Conservation (phyloP, 176 grass and related monocot species). For the Tillandsia fasciculata region DNA sequence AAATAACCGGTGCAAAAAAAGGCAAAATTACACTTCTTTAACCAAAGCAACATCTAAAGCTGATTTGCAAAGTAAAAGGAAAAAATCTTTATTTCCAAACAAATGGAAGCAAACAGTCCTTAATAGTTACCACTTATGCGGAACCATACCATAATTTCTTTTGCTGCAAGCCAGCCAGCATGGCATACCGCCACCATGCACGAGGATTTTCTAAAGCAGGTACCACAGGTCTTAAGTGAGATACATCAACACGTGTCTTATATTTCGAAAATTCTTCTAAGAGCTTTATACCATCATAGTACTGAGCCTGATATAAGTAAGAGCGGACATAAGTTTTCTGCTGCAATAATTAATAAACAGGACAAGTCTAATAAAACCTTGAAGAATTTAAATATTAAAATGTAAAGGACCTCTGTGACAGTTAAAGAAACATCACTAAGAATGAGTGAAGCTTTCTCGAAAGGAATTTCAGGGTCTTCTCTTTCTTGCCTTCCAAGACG, state of each 20-base stretch:
- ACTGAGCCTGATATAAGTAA: constrained; percentile 67
- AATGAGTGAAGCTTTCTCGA: constrained; percentile 84
- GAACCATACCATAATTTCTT: constrained; percentile 73
- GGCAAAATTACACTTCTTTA: neutral
- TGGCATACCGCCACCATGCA: constrained; percentile 92
- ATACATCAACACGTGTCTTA: constrained; percentile 82
- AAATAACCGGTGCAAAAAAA: neutral
- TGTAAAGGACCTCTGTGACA: constrained; percentile 58
- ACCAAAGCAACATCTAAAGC: neutral
- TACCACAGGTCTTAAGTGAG: constrained; percentile 84
- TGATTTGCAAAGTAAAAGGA: neutral
- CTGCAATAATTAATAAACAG: neutral
- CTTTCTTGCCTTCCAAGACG: constrained; percentile 87
- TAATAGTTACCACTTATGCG: neutral
- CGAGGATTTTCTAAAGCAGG: constrained; percentile 60
- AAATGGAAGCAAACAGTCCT: constrained; percentile 3
- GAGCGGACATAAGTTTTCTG: constrained; percentile 14
- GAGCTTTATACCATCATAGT: constrained; percentile 91
- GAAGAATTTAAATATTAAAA: neutral
- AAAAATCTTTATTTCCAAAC: neutral
- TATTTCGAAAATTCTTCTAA: constrained; percentile 93
- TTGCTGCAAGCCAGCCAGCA: constrained; percentile 78
- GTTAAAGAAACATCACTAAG: constrained; percentile 91
- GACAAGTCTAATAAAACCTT: neutral
- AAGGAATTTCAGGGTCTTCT: constrained; percentile 51